Evolutionary conservation across 129 eudicot species (phyloP).

Genomic region (Artemisia annua): DNA sequence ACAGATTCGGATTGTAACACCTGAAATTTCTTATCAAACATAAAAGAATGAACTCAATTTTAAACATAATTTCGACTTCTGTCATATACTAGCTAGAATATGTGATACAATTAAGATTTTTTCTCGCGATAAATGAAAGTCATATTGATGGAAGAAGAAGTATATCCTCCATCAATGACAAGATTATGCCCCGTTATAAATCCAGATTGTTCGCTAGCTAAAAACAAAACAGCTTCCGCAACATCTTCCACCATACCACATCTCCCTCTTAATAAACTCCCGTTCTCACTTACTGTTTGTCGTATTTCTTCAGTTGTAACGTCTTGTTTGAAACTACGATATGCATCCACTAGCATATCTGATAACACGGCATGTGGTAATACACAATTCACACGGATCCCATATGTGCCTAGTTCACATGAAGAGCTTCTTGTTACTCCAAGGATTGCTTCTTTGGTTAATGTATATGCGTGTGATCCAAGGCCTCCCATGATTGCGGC

Average conservation of each 20-base stretch:
- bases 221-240: conserved; percentile 63
- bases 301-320: conserved; percentile 50
- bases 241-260: conserved; percentile 66
- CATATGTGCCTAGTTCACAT: conserved; percentile 65
- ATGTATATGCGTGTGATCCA: conserved; percentile 70
- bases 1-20: conserved; percentile 27
- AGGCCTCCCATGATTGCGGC: conserved; percentile 78
- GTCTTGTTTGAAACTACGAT: conserved; percentile 35
- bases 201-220: conserved; percentile 79
- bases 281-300: conserved; percentile 51
- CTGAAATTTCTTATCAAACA: conserved; percentile 1
- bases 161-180: conserved; percentile 85
- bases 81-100: conserved; percentile 10
- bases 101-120: conserved; percentile 6
- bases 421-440: conserved; percentile 64
- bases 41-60: background rate
- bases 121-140: conserved; percentile 52
- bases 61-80: background rate
- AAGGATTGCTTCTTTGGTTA: conserved; percentile 67
- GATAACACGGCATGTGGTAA: conserved; percentile 83
- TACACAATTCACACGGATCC: conserved; percentile 79
- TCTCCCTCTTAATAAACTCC: conserved; percentile 61
- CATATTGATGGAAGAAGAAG: conserved; percentile 48
- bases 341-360: conserved; percentile 64
- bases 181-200: conserved; percentile 84